Percentiles rank a stretch among this genome's conserved stretches.
Evolutionary conservation across 495 filamentous ascomycete genomes (phyloP).

Genomic region (Aspergillus sparsus): DNA sequence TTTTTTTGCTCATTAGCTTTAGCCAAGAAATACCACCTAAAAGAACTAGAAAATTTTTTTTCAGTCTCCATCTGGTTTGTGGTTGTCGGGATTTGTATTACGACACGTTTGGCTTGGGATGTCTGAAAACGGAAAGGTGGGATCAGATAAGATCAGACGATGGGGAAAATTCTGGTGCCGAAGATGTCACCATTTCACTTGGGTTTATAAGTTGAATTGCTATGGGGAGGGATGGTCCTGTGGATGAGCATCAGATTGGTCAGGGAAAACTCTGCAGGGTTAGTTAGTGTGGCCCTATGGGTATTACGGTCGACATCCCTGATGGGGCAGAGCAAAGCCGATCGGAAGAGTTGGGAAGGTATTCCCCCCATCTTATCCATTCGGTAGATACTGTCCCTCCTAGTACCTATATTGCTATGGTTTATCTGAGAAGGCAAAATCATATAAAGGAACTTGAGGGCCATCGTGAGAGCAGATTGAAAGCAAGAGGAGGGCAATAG

Average conservation of each 20-base stretch:
- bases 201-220: too few species aligned
- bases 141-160: conserved; percentile 35
- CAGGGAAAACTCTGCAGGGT: conserved; percentile 3
- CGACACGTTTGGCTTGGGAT: conserved; percentile 11
- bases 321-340: not conserved
- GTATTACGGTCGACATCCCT: not conserved
- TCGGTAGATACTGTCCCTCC: too few species aligned
- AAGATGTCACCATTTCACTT: conserved; percentile 1
- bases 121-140: conserved; percentile 19
- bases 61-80: conserved; percentile 7
- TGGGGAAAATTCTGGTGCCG: conserved; percentile 17
- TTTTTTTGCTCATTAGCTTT: too few species aligned
- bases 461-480: too few species aligned
- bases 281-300: not conserved
- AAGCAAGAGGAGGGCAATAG: too few species aligned
- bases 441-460: too few species aligned
- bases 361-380: too few species aligned
- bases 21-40: too few species aligned
- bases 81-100: conserved; percentile 10
- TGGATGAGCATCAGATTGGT: not conserved
- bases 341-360: not conserved
- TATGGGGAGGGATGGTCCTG: not conserved
- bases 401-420: too few species aligned
- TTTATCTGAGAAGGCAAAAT: too few species aligned
- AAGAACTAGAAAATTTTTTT: too few species aligned